A percentile compares a stretch with the other conserved stretches of the same genome.
Conservation (phyloP, 192 early-diverging fungal genomes). For the Coemansia sp. region DNA sequence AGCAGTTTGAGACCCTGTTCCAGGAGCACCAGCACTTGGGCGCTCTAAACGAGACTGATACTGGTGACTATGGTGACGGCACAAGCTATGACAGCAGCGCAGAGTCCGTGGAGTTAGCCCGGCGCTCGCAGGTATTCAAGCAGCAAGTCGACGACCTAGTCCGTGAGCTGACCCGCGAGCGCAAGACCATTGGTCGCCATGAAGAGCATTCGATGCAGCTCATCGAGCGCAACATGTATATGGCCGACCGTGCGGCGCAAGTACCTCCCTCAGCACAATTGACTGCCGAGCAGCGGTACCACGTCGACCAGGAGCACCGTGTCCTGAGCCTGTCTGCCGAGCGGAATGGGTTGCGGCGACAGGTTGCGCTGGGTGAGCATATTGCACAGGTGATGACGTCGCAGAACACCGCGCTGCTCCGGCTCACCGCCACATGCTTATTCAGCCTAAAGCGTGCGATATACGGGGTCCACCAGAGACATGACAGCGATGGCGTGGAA, state of each 20-base stretch:
- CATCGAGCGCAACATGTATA: conserved; percentile 39
- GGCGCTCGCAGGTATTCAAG: conserved; percentile 24
- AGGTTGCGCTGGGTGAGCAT: conserved; percentile 44
- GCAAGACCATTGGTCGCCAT: conserved; percentile 37
- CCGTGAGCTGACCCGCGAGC: conserved; percentile 46
- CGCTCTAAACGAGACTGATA: conserved; percentile 7
- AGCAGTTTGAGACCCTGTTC: conserved; percentile 52
- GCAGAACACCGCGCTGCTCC: conserved; percentile 40
- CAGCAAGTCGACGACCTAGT: conserved; percentile 45
- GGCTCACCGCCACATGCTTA: conserved; percentile 42
- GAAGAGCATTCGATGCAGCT: conserved; percentile 42
- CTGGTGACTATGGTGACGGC: conserved; percentile 17
- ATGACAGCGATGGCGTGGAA: background rate
- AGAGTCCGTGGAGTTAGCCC: background rate
- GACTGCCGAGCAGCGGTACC: conserved; percentile 54
- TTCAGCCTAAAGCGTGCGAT: conserved; percentile 33
- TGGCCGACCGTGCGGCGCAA: conserved; percentile 46
- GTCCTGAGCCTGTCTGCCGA: conserved; percentile 47
- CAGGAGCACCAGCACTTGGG: conserved; percentile 48
- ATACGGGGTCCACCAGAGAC: conserved; percentile 10
- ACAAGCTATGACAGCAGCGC: too few species aligned
- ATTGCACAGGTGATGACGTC: conserved; percentile 20
- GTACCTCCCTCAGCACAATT: conserved; percentile 34
- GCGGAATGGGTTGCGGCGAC: conserved; percentile 42
- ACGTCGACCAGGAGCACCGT: conserved; percentile 47